Conservation (phyloP, 139 green algal genomes). For the Haematococcus lacustris region DNA sequence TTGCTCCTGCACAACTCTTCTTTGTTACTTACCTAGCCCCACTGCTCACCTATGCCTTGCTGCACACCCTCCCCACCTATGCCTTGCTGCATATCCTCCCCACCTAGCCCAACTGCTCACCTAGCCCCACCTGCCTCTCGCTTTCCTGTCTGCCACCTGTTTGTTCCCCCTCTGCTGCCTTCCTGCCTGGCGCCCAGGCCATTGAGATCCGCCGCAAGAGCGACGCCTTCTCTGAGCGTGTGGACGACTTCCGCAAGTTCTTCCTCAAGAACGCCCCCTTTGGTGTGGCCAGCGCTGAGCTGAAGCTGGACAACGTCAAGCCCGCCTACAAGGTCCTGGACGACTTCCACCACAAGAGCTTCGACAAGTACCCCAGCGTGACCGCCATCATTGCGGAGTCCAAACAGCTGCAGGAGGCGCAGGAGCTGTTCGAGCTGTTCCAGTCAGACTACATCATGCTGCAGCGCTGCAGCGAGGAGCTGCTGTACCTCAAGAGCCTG, state of each 20-base stretch:
- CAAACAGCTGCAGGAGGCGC: constrained; percentile 72
- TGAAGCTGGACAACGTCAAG: constrained; percentile 59
- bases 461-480: constrained; percentile 76
- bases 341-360: constrained; percentile 61
- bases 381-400: constrained; percentile 56
- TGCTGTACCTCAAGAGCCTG: constrained; percentile 71
- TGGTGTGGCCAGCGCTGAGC: constrained; percentile 32
- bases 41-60: too few species aligned
- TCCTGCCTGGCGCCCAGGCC: constrained; percentile 27
- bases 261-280: constrained; percentile 77
- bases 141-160: too few species aligned
- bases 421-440: constrained; percentile 83
- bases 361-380: constrained; percentile 59
- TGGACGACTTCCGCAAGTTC: constrained; percentile 73
- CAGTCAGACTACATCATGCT: constrained; percentile 72
- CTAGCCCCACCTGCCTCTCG: too few species aligned
- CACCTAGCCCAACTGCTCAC: too few species aligned
- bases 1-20: too few species aligned
- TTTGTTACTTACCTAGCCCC: too few species aligned
- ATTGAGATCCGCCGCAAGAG: constrained; percentile 69
- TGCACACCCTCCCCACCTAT: too few species aligned
- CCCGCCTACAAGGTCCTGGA: constrained; percentile 52
- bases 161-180: too few species aligned
- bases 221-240: constrained; percentile 68
- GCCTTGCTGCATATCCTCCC: too few species aligned